A percentile compares a stretch with the other conserved stretches of the same genome.
phyloP scores from a whole-genome alignment of 768 basidiomycete genomes.

The Macrocybe gigantea region DNA sequence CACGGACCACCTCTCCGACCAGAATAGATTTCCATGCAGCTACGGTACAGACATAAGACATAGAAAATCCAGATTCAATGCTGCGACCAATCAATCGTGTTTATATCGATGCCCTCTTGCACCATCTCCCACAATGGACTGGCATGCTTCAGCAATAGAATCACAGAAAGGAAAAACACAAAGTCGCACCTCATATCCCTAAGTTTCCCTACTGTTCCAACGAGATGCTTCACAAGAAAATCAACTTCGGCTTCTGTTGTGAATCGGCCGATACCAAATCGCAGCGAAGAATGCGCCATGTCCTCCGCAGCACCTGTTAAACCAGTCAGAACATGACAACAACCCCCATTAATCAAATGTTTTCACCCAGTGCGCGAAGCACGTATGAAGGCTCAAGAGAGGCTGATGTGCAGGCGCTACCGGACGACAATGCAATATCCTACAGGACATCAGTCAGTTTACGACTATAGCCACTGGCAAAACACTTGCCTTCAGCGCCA shows the following conservation, averaged over 20 bases:
- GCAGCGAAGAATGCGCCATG: slow-evolving; percentile 97
- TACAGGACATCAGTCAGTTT: slow-evolving; percentile 20
- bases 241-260: slow-evolving; percentile 97
- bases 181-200: slow-evolving; percentile 83
- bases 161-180: background rate
- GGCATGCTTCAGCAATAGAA: slow-evolving; percentile 8
- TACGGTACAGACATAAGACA: slow-evolving; percentile 9
- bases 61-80: slow-evolving; percentile 42
- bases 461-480: slow-evolving; percentile 1
- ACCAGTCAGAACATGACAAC: slow-evolving; percentile 1
- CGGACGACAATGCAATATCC: slow-evolving; percentile 97
- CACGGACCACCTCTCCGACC: slow-evolving; percentile 30
- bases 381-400: slow-evolving; percentile 98
- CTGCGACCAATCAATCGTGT: slow-evolving; percentile 92
- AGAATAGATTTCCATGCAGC: slow-evolving; percentile 3
- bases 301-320: slow-evolving; percentile 85
- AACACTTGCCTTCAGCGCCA: slow-evolving; percentile 84
- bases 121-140: slow-evolving; percentile 99
- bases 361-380: slow-evolving; percentile 81
- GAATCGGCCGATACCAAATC: slow-evolving; percentile 97
- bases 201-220: slow-evolving; percentile 78
- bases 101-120: slow-evolving; percentile 96
- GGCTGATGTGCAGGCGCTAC: slow-evolving; percentile 97
- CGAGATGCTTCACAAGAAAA: slow-evolving; percentile 84
- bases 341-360: background rate